These are phyloP conservation scores for Viola pubescens DNA, from an alignment of 441 rosid species.

Conservation along the genomic window DNA sequence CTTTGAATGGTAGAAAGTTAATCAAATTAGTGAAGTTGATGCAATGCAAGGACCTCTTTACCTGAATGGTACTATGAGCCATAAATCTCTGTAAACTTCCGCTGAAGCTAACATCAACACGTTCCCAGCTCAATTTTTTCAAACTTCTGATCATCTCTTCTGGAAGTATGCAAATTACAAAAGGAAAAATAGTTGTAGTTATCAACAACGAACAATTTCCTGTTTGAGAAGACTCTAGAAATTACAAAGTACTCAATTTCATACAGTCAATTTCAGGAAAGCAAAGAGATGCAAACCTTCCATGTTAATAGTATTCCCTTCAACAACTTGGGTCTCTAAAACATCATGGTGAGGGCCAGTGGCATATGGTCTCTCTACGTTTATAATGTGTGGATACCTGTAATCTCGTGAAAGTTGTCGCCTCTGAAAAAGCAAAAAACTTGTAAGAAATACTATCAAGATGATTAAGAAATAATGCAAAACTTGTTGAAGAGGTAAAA, in stretches of 20 bases:
- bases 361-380: conserved; percentile 29
- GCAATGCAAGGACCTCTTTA: conserved; percentile 17
- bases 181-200: background rate
- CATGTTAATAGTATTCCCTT: conserved; percentile 30
- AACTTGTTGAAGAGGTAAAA: conserved; percentile 7
- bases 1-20: background rate
- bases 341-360: conserved; percentile 25
- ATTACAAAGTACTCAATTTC: background rate
- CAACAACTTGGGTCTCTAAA: conserved; percentile 20
- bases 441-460: conserved; percentile 4
- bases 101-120: conserved; percentile 69
- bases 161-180: conserved; percentile 22
- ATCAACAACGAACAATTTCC: too few species aligned
- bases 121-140: conserved; percentile 64
- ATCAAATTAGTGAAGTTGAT: background rate
- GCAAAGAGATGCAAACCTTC: conserved; percentile 51
- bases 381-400: conserved; percentile 59
- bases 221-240: background rate
- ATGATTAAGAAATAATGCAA: conserved; percentile 12
- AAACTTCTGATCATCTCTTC: conserved; percentile 68
- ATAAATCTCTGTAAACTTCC: conserved; percentile 57
- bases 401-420: conserved; percentile 31
- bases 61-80: conserved; percentile 83
- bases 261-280: conserved; percentile 11
- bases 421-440: conserved; percentile 31